Conservation (phyloP, 1,139 yeast genomes). For the Debaryomyces psychrophilus region DNA sequence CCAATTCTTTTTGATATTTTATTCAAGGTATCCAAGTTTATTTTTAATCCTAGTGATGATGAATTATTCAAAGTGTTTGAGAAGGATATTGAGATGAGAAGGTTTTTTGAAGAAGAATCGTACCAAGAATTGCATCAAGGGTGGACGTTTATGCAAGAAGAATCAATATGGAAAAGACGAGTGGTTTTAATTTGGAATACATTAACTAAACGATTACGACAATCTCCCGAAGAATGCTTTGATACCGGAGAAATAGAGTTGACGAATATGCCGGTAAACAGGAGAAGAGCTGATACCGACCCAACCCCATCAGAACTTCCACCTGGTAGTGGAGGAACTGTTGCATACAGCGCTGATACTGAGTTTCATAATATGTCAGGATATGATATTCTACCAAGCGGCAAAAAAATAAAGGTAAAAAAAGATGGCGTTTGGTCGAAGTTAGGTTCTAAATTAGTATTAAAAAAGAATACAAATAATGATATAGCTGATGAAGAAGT, state of each 20-base stretch:
- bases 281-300: slow-evolving; percentile 57
- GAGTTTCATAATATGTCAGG: slow-evolving; percentile 31
- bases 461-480: slow-evolving; percentile 25
- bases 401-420: slow-evolving; percentile 56
- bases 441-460: slow-evolving; percentile 34
- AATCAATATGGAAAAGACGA: slow-evolving; percentile 16
- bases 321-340: slow-evolving; percentile 53
- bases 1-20: slow-evolving; percentile 70
- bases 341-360: slow-evolving; percentile 28
- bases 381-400: slow-evolving; percentile 70
- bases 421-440: slow-evolving; percentile 25
- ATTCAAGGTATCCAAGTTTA: slow-evolving; percentile 57
- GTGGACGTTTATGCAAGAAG: slow-evolving; percentile 66
- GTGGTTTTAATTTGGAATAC: slow-evolving; percentile 8
- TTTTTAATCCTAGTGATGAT: slow-evolving; percentile 70
- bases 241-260: slow-evolving; percentile 9
- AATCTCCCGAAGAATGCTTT: neutral
- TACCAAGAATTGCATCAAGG: slow-evolving; percentile 75
- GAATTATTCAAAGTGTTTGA: slow-evolving; percentile 81
- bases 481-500: slow-evolving; percentile 52
- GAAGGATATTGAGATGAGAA: slow-evolving; percentile 65
- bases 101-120: slow-evolving; percentile 72
- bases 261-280: slow-evolving; percentile 28
- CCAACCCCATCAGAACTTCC: slow-evolving; percentile 49
- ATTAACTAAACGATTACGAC: slow-evolving; percentile 12